A percentile compares a stretch with the other conserved stretches of the same genome.
phyloP scores from a whole-genome alignment of 176 grass and related monocot species.

The Aegilops longissima region DNA sequence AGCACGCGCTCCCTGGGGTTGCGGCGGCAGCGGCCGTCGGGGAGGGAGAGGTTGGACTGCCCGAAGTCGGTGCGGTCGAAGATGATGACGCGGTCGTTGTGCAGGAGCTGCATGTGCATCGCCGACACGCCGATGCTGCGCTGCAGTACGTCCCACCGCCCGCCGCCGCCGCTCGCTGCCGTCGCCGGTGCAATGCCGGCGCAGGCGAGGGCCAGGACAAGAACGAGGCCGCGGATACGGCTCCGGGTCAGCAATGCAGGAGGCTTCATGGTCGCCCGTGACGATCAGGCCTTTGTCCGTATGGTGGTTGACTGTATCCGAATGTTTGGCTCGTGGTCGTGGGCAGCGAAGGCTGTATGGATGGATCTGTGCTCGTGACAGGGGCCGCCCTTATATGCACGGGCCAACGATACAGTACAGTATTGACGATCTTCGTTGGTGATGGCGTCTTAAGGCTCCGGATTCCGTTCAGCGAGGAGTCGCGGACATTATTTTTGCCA shows the following conservation, averaged over 20 bases:
- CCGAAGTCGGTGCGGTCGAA: constrained; percentile 89
- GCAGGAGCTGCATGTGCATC: constrained; percentile 95
- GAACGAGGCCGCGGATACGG: background rate
- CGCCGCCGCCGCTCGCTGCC: constrained; percentile 31
- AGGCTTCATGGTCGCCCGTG: constrained; percentile 17
- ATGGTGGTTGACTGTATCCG: background rate
- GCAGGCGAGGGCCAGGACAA: constrained; percentile 2
- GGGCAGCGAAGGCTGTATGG: background rate
- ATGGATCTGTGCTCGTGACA: background rate
- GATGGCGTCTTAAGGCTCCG: background rate
- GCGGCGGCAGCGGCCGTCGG: constrained; percentile 51
- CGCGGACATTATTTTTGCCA: background rate
- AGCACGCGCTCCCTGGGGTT: constrained; percentile 55
- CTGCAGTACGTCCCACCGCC: constrained; percentile 71
- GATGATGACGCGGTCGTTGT: constrained; percentile 70
- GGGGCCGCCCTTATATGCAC: background rate
- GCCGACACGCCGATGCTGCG: constrained; percentile 75
- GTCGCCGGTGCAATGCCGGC: background rate
- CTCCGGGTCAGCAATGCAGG: background rate
- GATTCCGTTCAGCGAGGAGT: background rate
- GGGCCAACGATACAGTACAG: background rate
- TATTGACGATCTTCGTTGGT: background rate
- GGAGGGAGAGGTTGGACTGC: constrained; percentile 66
- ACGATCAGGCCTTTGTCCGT: background rate
- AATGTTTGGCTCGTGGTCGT: constrained; percentile 2